Conservation (phyloP, 2,329 filamentous ascomycete species). For the Beauveria varroae region DNA sequence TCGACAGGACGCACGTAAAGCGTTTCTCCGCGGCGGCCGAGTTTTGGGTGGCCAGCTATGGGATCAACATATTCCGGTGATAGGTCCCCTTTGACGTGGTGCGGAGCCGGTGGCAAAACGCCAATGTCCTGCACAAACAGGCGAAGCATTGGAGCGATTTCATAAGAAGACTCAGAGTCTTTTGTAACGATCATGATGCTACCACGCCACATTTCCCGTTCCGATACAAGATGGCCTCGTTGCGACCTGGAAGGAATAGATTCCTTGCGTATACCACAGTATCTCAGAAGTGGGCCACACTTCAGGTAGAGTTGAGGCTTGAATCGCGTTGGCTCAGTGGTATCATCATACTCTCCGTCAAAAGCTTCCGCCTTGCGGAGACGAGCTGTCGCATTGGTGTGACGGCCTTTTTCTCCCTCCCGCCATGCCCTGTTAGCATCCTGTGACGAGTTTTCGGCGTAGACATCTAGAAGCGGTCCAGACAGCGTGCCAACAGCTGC, state of each 20-base stretch:
- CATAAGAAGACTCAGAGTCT: conserved; percentile 76
- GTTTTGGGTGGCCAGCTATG: conserved; percentile 76
- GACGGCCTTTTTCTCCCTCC: conserved; percentile 51
- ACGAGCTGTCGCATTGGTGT: conserved; percentile 37
- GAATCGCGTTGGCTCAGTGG: conserved; percentile 61
- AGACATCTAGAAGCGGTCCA: conserved; percentile 53
- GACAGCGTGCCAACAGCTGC: conserved; percentile 55
- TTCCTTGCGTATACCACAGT: conserved; percentile 73
- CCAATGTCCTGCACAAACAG: conserved; percentile 84
- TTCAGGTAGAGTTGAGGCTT: conserved; percentile 78
- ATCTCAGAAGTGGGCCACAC: conserved; percentile 84
- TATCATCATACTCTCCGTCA: conserved; percentile 60
- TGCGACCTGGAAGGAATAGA: conserved; percentile 28
- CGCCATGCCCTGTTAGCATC: conserved; percentile 65
- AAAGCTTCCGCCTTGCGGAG: conserved; percentile 55
- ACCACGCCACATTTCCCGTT: conserved; percentile 83
- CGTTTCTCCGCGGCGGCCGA: conserved; percentile 77
- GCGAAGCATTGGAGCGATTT: conserved; percentile 67
- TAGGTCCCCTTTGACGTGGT: conserved; percentile 57
- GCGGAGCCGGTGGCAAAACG: conserved; percentile 69
- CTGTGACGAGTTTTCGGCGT: conserved; percentile 23
- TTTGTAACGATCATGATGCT: conserved; percentile 92
- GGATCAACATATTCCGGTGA: conserved; percentile 83
- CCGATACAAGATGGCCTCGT: conserved; percentile 24
- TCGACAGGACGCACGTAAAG: conserved; percentile 88